Evolutionary conservation across 2,329 filamentous ascomycete genomes (phyloP).

Genomic region (Cercospora brassicicola): DNA sequence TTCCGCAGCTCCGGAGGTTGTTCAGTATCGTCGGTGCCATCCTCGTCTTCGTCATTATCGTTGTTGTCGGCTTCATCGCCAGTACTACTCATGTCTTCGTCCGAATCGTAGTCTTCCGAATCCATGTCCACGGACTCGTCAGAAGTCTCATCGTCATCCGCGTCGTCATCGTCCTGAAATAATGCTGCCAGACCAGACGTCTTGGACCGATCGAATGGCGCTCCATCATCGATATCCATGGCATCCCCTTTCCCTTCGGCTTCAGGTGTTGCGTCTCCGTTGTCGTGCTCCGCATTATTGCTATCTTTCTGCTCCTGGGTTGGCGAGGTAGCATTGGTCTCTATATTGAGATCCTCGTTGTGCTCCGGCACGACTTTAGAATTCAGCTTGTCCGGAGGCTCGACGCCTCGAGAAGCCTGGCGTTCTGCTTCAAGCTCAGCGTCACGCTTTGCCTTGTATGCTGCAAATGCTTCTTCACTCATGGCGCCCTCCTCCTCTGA

Average conservation of each 20-base stretch:
- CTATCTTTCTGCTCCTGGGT: background rate
- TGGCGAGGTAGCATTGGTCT: background rate
- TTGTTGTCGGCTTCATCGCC: constrained; percentile 39
- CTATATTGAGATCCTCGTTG: constrained; percentile 6
- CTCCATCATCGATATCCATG: constrained; percentile 12
- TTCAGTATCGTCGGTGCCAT: constrained; percentile 28
- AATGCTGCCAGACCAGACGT: background rate
- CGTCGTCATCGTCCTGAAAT: constrained; percentile 41
- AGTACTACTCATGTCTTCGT: constrained; percentile 41
- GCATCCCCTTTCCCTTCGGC: background rate
- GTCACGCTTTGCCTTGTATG: constrained; percentile 34
- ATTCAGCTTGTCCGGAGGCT: constrained; percentile 33
- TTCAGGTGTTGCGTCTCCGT: too few species aligned
- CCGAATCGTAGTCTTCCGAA: constrained; percentile 37
- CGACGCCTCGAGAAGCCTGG: constrained; percentile 28
- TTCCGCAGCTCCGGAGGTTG: constrained; percentile 17
- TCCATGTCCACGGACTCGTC: constrained; percentile 44
- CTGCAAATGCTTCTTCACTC: constrained; percentile 52
- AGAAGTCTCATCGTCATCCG: constrained; percentile 41
- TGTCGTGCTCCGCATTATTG: background rate
- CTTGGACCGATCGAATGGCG: background rate
- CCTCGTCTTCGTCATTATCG: constrained; percentile 33
- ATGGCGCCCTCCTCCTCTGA: constrained; percentile 51
- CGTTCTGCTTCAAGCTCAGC: constrained; percentile 30
- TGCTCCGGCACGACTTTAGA: constrained; percentile 36